phyloP scores from a whole-genome alignment of 2,329 filamentous ascomycete species.

The Hysterium pulicare region DNA sequence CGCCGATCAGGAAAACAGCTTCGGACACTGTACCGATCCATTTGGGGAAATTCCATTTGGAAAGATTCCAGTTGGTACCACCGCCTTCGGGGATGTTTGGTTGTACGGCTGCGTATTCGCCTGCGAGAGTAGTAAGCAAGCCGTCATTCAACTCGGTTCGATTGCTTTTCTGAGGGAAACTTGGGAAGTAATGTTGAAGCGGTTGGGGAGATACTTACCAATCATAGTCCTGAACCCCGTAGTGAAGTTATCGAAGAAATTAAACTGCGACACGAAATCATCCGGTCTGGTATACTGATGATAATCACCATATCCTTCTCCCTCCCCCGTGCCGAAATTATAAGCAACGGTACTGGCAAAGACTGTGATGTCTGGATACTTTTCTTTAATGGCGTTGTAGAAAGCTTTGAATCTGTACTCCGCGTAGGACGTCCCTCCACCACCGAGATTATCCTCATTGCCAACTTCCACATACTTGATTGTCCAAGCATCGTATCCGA shows the following conservation, averaged over 20 bases:
- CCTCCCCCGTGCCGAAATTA: slow-evolving; percentile 24
- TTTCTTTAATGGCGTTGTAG: slow-evolving; percentile 8
- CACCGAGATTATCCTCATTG: slow-evolving; percentile 17
- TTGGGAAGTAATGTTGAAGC: slow-evolving; percentile 10
- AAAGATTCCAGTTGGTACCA: slow-evolving; percentile 6
- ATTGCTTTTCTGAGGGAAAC: slow-evolving; percentile 11
- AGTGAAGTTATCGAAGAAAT: slow-evolving; percentile 33
- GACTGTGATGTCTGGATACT: slow-evolving; percentile 15
- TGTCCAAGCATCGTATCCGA: slow-evolving; percentile 15
- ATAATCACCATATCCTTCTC: slow-evolving; percentile 31
- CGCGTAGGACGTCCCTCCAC: slow-evolving; percentile 5
- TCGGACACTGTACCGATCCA: slow-evolving; percentile 57
- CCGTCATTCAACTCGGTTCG: slow-evolving; percentile 1
- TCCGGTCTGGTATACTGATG: slow-evolving; percentile 38
- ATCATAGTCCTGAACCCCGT: background rate
- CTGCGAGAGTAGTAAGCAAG: slow-evolving; percentile 19
- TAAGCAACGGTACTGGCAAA: slow-evolving; percentile 18
- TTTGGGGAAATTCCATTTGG: slow-evolving; percentile 6
- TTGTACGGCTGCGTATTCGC: slow-evolving; percentile 21
- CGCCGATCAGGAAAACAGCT: slow-evolving; percentile 57
- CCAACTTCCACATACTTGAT: slow-evolving; percentile 18
- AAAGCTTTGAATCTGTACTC: slow-evolving; percentile 9
- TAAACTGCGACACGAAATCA: slow-evolving; percentile 34
- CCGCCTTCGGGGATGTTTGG: slow-evolving; percentile 7
- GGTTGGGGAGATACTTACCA: background rate